Conservation (phyloP, 2,329 filamentous ascomycete genomes). For the Colletotrichum noveboracense region DNA sequence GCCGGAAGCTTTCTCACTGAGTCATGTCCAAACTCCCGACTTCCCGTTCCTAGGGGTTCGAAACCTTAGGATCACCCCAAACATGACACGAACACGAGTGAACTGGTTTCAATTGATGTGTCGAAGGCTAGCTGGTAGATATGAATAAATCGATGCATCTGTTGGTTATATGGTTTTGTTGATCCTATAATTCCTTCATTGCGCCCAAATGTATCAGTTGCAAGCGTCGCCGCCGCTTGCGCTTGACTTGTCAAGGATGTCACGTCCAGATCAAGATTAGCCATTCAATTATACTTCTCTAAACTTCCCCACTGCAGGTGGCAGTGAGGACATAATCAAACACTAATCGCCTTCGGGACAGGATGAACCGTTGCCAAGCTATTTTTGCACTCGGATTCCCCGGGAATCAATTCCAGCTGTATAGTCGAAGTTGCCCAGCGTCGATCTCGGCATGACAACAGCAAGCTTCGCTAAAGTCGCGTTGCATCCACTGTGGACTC, state of each 20-base stretch:
- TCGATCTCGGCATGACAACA: not conserved
- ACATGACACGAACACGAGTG: not conserved
- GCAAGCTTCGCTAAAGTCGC: not conserved
- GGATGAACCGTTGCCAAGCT: not conserved
- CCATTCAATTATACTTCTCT: not conserved
- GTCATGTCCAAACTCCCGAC: not conserved
- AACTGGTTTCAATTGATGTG: not conserved
- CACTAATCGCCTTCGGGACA: not conserved
- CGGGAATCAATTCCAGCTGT: not conserved
- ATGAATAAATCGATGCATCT: not conserved
- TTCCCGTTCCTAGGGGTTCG: not conserved
- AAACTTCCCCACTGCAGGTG: not conserved
- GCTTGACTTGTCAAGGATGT: not conserved
- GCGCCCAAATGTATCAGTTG: not conserved
- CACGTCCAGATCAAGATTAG: not conserved
- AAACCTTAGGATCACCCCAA: not conserved
- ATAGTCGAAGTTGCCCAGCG: not conserved
- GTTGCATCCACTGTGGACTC: not conserved
- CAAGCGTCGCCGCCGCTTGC: not conserved
- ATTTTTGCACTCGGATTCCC: conserved; percentile 1
- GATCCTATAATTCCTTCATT: not conserved
- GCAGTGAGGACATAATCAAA: not conserved
- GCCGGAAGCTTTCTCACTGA: not conserved
- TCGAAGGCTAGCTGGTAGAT: not conserved
- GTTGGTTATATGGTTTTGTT: not conserved